phyloP scores from a whole-genome alignment of 2,329 filamentous ascomycete species.

The Colletotrichum phormii region DNA sequence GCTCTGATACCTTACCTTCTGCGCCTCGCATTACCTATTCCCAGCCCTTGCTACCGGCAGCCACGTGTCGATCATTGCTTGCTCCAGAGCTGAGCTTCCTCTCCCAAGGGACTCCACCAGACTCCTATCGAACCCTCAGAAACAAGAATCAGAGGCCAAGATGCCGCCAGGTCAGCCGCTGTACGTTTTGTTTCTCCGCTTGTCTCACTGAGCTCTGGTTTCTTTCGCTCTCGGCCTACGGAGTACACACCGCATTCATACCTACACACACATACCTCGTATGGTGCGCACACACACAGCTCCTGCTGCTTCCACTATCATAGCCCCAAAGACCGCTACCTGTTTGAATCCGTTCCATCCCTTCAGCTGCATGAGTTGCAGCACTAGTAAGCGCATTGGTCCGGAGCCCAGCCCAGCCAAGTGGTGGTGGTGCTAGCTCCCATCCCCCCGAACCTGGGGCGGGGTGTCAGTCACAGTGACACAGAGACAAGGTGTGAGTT shows the following conservation, averaged over 20 bases:
- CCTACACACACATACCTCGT: background rate
- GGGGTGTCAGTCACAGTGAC: background rate
- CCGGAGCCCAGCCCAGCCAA: background rate
- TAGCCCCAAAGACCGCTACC: conserved; percentile 6
- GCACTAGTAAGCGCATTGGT: conserved; percentile 30
- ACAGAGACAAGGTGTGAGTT: background rate
- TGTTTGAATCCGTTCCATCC: background rate
- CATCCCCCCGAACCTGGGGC: background rate
- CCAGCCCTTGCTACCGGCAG: background rate
- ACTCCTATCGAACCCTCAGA: background rate
- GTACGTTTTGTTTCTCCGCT: conserved; percentile 24
- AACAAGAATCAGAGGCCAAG: background rate
- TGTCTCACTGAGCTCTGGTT: background rate
- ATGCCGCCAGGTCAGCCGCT: conserved; percentile 35
- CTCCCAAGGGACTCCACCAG: background rate
- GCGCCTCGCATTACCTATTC: background rate
- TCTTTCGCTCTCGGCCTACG: background rate
- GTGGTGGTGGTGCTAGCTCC: background rate
- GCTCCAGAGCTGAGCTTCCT: background rate
- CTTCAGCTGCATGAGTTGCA: conserved; percentile 16
- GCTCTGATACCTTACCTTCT: background rate
- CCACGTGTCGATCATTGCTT: conserved; percentile 28
- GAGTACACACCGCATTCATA: background rate
- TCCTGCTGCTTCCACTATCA: background rate
- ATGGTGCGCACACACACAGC: background rate